Evolutionary conservation across 805 yeast species (phyloP).

Genomic region (Maudiozyma serrabonitensis): DNA sequence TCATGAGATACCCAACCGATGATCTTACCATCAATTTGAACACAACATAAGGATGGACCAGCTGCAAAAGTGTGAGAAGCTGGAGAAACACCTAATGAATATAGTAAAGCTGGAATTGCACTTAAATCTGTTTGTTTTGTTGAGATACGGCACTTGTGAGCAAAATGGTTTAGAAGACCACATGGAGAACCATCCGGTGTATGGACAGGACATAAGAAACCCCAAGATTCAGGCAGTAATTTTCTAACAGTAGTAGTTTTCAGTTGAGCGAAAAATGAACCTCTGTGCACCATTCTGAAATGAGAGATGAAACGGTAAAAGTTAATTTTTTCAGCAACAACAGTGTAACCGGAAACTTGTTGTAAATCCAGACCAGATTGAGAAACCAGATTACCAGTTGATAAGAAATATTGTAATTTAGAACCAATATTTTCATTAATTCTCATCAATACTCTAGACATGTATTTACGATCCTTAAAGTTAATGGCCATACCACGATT

Average conservation of each 20-base stretch:
- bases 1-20: constrained; percentile 92
- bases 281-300: constrained; percentile 99
- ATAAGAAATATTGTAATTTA: constrained; percentile 84
- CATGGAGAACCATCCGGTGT: constrained; percentile 99
- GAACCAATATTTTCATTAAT: constrained; percentile 91
- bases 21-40: constrained; percentile 85
- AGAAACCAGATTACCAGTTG: constrained; percentile 94
- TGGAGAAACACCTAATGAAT: constrained; percentile 71
- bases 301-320: constrained; percentile 96
- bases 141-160: constrained; percentile 87
- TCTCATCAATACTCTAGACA: constrained; percentile 66
- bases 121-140: constrained; percentile 69
- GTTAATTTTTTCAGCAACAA: constrained; percentile 96
- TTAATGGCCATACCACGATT: constrained; percentile 73
- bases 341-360: constrained; percentile 96
- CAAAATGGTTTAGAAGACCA: constrained; percentile 92
- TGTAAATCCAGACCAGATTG: constrained; percentile 96
- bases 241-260: constrained; percentile 97
- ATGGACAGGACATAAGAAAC: constrained; percentile 96
- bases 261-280: constrained; percentile 96
- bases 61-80: constrained; percentile 66
- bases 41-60: constrained; percentile 82
- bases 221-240: constrained; percentile 96
- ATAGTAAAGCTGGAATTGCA: constrained; percentile 54
- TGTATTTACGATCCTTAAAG: constrained; percentile 75